Percentiles rank a stretch among this genome's conserved stretches.
Conservation (phyloP, 345 rosid genomes). For the Isatis tinctoria region DNA sequence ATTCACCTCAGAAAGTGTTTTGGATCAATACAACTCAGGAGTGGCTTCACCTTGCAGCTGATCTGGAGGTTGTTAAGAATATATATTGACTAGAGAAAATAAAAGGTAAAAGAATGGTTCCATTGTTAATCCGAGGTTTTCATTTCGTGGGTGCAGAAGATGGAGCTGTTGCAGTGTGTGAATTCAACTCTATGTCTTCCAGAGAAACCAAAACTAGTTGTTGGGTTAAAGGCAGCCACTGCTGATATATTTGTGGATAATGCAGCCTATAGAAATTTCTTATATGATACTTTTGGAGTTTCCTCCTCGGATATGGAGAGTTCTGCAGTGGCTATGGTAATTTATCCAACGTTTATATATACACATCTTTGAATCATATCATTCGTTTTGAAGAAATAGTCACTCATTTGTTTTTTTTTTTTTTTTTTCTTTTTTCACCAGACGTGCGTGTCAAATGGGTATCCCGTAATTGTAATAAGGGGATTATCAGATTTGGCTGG, state of each 20-base stretch:
- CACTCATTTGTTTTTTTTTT: neutral
- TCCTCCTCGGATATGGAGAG: constrained; percentile 55
- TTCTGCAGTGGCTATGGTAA: constrained; percentile 50
- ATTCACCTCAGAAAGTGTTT: constrained; percentile 21
- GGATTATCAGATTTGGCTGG: constrained; percentile 51
- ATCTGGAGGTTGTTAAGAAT: constrained; percentile 38
- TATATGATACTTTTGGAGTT: constrained; percentile 34
- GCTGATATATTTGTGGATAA: constrained; percentile 51
- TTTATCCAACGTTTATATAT: neutral
- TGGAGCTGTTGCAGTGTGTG: constrained; percentile 41
- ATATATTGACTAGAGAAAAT: neutral
- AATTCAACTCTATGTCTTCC: constrained; percentile 48
- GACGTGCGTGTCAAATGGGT: constrained; percentile 53
- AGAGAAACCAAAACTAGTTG: constrained; percentile 42
- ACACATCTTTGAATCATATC: neutral
- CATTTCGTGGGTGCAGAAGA: constrained; percentile 26
- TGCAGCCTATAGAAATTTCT: constrained; percentile 46
- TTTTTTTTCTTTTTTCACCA: constrained; percentile 8
- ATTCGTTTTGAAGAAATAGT: neutral
- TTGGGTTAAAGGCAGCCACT: constrained; percentile 42
- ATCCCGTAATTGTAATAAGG: constrained; percentile 40
- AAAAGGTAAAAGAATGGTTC: neutral
- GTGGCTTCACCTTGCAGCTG: constrained; percentile 48
- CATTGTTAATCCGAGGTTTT: neutral
- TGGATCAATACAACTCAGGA: constrained; percentile 40